A percentile compares a stretch with the other conserved stretches of the same genome.
Evolutionary conservation across 176 grass and related monocot genomes (phyloP).

Genomic region (Ananas comosus): DNA sequence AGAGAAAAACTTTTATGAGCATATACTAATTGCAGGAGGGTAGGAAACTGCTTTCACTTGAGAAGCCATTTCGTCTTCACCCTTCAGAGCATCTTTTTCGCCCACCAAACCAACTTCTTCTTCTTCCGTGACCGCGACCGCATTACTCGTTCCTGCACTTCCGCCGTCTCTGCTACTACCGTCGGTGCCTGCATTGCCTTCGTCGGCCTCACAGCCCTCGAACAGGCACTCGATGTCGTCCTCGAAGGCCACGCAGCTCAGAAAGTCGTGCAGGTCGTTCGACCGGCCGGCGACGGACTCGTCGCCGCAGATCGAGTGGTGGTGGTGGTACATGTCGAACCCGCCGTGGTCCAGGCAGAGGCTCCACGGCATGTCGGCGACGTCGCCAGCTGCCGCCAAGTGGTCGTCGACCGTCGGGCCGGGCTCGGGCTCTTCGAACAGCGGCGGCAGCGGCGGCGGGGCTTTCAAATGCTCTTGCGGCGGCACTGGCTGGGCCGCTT

Average conservation of each 20-base stretch:
- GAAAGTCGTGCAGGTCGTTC: conserved; percentile 25
- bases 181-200: conserved; percentile 8
- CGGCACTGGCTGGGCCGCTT: conserved; percentile 19
- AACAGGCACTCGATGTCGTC: conserved; percentile 29
- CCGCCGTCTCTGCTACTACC: neutral
- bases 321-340: conserved; percentile 4
- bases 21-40: conserved; percentile 33
- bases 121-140: conserved; percentile 5
- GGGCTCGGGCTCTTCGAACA: conserved; percentile 11
- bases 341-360: conserved; percentile 38
- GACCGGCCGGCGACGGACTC: conserved; percentile 17
- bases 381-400: neutral
- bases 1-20: conserved; percentile 20
- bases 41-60: conserved; percentile 14
- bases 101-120: conserved; percentile 22
- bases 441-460: neutral
- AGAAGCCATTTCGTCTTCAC: conserved; percentile 14
- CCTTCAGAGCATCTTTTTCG: conserved; percentile 13
- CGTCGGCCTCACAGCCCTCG: conserved; percentile 11
- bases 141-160: conserved; percentile 11
- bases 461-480: conserved; percentile 32
- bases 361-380: conserved; percentile 36
- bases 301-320: conserved; percentile 6
- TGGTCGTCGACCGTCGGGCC: conserved; percentile 1
- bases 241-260: conserved; percentile 24